Conservation (phyloP, 2,329 filamentous ascomycete species). For the Cryphonectria radicalis region DNA sequence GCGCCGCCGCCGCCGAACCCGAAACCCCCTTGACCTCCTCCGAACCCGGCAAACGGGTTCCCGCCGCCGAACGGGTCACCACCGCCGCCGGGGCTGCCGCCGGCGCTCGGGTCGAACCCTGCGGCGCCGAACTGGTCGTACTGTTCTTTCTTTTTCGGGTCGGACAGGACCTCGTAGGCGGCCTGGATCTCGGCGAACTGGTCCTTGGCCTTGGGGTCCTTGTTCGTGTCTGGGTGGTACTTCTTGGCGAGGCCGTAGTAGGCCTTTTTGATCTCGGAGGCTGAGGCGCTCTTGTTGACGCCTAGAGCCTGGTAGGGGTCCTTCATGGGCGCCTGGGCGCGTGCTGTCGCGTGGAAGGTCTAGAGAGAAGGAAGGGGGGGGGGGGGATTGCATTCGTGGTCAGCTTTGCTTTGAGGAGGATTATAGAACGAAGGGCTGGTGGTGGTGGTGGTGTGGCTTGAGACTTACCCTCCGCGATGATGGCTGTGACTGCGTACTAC, state of each 20-base stretch:
- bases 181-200: constrained; percentile 92
- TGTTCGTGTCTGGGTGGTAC: constrained; percentile 97
- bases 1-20: constrained; percentile 63
- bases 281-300: constrained; percentile 78
- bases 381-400: background rate
- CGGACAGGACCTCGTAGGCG: constrained; percentile 91
- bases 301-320: constrained; percentile 90
- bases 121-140: constrained; percentile 90
- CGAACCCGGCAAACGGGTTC: constrained; percentile 63
- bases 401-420: constrained; percentile 10
- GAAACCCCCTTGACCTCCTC: constrained; percentile 68
- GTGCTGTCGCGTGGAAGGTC: constrained; percentile 65
- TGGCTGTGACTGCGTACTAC: constrained; percentile 18
- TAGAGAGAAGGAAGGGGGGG: constrained; percentile 34
- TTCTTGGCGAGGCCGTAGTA: constrained; percentile 99
- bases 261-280: constrained; percentile 93
- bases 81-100: constrained; percentile 64
- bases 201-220: constrained; percentile 90
- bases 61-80: constrained; percentile 66
- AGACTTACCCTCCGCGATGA: constrained; percentile 23
- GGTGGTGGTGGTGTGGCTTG: background rate
- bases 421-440: background rate
- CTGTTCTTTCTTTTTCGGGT: constrained; percentile 89
- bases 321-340: constrained; percentile 55
- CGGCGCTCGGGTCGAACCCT: constrained; percentile 79